Conservation (phyloP, 2,329 filamentous ascomycete species). For the Fusarium azukiicola region DNA sequence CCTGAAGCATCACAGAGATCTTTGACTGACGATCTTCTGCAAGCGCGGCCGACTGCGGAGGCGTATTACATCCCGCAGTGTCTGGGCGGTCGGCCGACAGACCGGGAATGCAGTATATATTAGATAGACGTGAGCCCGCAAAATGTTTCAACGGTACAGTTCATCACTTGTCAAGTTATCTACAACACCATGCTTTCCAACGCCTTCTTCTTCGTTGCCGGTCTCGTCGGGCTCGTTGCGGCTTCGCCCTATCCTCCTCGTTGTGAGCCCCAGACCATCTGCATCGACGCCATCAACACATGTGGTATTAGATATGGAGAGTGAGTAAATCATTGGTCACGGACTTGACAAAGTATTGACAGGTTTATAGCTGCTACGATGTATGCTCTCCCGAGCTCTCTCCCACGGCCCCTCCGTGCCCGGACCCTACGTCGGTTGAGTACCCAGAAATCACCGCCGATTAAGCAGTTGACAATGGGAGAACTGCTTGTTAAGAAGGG, state of each 20-base stretch:
- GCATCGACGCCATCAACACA: constrained; percentile 54
- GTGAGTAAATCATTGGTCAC: constrained; percentile 40
- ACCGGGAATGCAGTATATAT: constrained; percentile 14
- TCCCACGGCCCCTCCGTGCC: constrained; percentile 49
- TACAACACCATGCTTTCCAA: constrained; percentile 38
- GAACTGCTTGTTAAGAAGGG: neutral
- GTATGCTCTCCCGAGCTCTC: constrained; percentile 50
- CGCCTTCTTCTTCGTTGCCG: constrained; percentile 23
- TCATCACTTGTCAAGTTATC: neutral
- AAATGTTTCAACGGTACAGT: neutral
- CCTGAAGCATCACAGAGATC: neutral
- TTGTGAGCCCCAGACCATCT: constrained; percentile 42
- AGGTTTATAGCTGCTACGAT: constrained; percentile 56
- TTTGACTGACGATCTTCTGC: constrained; percentile 7
- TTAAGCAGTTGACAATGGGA: neutral
- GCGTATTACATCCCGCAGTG: neutral
- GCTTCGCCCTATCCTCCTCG: constrained; percentile 31
- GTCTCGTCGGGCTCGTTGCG: constrained; percentile 33
- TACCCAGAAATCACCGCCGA: constrained; percentile 14
- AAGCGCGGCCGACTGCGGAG: neutral
- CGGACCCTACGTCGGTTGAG: constrained; percentile 45
- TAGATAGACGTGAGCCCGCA: constrained; percentile 13
- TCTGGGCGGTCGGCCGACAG: neutral
- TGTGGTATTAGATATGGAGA: constrained; percentile 55
- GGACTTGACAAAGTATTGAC: constrained; percentile 18